Base-by-base conservation (phyloP, 352 stramenopile species). In the Phytophthora macrochlamydospora region DNA sequence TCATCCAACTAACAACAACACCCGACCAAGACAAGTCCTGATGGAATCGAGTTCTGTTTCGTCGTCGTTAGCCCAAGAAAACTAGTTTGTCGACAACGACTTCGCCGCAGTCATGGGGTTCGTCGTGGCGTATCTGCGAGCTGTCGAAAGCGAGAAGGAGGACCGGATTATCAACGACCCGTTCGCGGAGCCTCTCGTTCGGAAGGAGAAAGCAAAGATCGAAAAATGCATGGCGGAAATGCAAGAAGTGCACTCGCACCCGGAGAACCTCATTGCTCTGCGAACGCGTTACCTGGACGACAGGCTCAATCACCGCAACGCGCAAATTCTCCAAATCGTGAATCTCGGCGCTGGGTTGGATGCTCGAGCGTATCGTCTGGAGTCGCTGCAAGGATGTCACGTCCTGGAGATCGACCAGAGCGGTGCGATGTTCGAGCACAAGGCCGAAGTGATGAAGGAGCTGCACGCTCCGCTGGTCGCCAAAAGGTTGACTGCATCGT, bases 251-350 rank as follows among this genome's bases (percentile, higher is more conserved):
- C 42, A 51, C 7, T 18, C 51, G 7, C 59, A 62, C 13, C 50
- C 49, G 12, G 38, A 66, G 48, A 58, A 83, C 11, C 51, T 70
- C 11, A 62, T 87, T 8, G 79, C 79, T 0, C 11, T 90, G 2
- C 77, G 79, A 8, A 90, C 81, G 29, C 76, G 79, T 11, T 84
- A 75, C 55, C 56, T 90, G 45, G 81, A 90, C 46, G 81, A 90
- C 57, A 73, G 77, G 4, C 57, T 90, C 29, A 44, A 65, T 6
- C 57, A 86, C 31, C 77, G 79, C 28, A 46, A 87, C 14, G 40
- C 61, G 2, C 54, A 52, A 29, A 83, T 89, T 43, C 67, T 81
- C 2, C 81, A 90, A 54, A 57, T 89, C 43, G 81, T 90, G 45
- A 79, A 86, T 54, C 70, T 90, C 56, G 81, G 70, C 0, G 71